Percentiles rank a stretch among this genome's conserved stretches.
These are phyloP conservation scores for Juglanconis sp. DNA, from an alignment of 2,329 filamentous ascomycete genomes.

Conservation along the genomic window DNA sequence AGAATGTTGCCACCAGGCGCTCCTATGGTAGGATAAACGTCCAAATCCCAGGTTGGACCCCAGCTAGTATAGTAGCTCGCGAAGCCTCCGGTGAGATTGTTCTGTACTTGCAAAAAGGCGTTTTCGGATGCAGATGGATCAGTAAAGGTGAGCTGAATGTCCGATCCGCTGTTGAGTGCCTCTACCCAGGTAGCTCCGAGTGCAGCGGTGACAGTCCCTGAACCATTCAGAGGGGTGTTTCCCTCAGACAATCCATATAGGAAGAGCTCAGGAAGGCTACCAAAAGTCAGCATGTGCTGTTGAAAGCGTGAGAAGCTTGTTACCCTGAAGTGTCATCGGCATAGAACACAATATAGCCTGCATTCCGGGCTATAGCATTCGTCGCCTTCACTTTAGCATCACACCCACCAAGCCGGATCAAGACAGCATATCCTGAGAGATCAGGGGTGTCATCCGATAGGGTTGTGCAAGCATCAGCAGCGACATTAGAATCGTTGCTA, in stretches of 20 bases:
- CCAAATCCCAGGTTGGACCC: constrained; percentile 57
- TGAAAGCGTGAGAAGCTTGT: neutral
- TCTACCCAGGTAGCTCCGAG: constrained; percentile 25
- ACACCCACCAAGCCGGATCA: constrained; percentile 35
- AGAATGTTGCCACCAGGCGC: constrained; percentile 56
- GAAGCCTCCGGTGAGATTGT: constrained; percentile 45
- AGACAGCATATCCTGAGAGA: constrained; percentile 37
- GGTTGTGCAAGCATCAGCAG: constrained; percentile 34
- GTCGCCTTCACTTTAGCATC: constrained; percentile 28
- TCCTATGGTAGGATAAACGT: constrained; percentile 54
- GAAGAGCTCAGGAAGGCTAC: neutral
- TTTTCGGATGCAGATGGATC: neutral
- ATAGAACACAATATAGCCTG: constrained; percentile 23
- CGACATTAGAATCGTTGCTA: constrained; percentile 26
- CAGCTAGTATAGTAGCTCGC: constrained; percentile 51
- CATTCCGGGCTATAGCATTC: constrained; percentile 39
- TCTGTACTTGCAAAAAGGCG: constrained; percentile 23
- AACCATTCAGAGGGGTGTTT: constrained; percentile 14
- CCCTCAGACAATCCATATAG: neutral
- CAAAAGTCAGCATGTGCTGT: neutral
- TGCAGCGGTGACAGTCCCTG: constrained; percentile 18
- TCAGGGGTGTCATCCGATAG: constrained; percentile 37
- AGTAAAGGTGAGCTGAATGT: constrained; percentile 23
- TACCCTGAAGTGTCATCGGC: constrained; percentile 5
- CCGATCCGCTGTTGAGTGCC: constrained; percentile 20